A percentile compares a stretch with the other conserved stretches of the same genome.
Evolutionary conservation across 75 land plant genomes (phyloP).

Genomic region (Isoetes taiwanensis): DNA sequence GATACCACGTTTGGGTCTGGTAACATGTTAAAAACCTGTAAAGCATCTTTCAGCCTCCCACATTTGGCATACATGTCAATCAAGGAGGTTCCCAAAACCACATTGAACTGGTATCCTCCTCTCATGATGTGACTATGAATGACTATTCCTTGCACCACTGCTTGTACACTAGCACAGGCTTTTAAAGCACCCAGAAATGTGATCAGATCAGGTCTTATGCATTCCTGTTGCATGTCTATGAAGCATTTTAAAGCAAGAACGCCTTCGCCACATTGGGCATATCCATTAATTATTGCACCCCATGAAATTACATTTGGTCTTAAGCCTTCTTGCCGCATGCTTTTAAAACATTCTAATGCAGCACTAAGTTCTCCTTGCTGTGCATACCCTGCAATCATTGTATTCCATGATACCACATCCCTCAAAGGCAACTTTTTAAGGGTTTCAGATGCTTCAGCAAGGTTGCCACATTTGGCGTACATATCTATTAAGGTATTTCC

Average conservation of each 20-base stretch:
- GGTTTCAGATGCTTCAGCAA: neutral
- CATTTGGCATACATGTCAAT: slow-evolving; percentile 8
- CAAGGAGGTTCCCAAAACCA: neutral
- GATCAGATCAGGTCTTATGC: no score
- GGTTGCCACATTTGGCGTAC: slow-evolving; percentile 16
- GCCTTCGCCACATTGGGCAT: no score
- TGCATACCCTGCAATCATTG: slow-evolving; percentile 13
- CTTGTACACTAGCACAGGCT: no score
- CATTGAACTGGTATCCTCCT: neutral
- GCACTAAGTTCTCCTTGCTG: no score
- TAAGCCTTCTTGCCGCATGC: no score
- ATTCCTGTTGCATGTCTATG: no score
- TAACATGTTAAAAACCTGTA: neutral
- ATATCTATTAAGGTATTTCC: slow-evolving; percentile 13
- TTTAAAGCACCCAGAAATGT: no score
- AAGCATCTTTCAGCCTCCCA: neutral
- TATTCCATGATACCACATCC: slow-evolving; percentile 12
- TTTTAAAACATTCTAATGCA: no score
- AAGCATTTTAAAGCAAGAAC: no score
- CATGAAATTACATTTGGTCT: no score
- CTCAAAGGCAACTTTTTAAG: slow-evolving; percentile 9
- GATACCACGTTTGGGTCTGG: neutral
- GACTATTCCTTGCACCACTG: neutral
- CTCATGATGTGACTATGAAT: neutral
- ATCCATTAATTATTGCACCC: no score